A percentile compares a stretch with the other conserved stretches of the same genome.
phyloP scores from a whole-genome alignment of 345 rosid genomes.

The Reutealis trisperma region DNA sequence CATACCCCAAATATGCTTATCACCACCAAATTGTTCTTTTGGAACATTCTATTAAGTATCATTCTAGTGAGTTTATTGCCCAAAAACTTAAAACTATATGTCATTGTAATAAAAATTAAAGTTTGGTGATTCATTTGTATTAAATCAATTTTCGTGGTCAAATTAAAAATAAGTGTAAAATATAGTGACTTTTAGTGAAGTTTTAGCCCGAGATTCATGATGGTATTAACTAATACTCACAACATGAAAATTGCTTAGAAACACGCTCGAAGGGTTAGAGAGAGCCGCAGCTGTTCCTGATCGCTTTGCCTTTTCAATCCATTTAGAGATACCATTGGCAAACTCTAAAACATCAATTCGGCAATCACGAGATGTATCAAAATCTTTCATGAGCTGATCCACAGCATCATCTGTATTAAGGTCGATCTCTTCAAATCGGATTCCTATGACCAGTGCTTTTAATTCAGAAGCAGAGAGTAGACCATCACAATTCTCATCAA shows the following conservation, averaged over 20 bases:
- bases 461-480: conserved; percentile 51
- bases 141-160: too few species aligned
- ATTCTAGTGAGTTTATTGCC: too few species aligned
- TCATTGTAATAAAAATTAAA: too few species aligned
- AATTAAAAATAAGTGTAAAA: background rate
- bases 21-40: too few species aligned
- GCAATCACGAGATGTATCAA: conserved; percentile 52
- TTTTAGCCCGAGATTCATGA: background rate
- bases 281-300: conserved; percentile 14
- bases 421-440: conserved; percentile 70
- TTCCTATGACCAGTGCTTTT: conserved; percentile 66
- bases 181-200: too few species aligned
- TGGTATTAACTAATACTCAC: conserved; percentile 34
- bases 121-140: too few species aligned
- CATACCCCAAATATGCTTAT: too few species aligned
- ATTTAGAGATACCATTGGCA: conserved; percentile 50
- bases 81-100: too few species aligned
- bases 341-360: conserved; percentile 48
- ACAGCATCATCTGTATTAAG: conserved; percentile 46
- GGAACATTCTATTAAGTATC: too few species aligned
- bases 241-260: conserved; percentile 43
- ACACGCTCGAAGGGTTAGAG: conserved; percentile 42
- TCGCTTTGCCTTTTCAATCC: conserved; percentile 36
- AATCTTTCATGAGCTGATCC: conserved; percentile 37
- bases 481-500: conserved; percentile 56